Evolutionary conservation across 2,329 filamentous ascomycete genomes (phyloP), one percentile per base, ranked within the genome.

Genomic region (Fusarium aywerte): DNA sequence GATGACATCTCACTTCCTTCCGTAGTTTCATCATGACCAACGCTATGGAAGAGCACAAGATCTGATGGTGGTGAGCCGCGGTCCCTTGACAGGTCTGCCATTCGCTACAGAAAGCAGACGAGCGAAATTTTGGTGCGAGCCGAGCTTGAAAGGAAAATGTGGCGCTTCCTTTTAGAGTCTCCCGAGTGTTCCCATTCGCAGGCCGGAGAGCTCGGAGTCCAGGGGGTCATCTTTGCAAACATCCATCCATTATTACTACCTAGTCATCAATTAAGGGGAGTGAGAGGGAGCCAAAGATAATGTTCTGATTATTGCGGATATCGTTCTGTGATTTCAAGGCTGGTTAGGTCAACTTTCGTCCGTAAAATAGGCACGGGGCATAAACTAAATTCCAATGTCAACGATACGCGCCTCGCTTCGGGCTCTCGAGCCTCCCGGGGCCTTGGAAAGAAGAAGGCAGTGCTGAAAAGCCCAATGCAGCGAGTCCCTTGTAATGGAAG

Each of bases 181-280:
- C 73, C 69, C 71, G 69, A 49, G 63, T 47, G 55, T 65, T 73
- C 71, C 71, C 60, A 73, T 73, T 73, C 71, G 71, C 38, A 70
- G 69, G 52, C 69, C 71, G 71, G 69, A 73, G 58, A 59, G 66
- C 68, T 73, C 71, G 71, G 71, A 68, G 58, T 33, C 48, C 52
- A 62, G 61, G 65, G 66, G 45, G 47, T 25, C 33, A 23, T 54
- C 20, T 40, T 53, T 49, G 35, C 62, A 38, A 35, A 54, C 52
- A 52, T 40, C 48, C 52, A 52, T 40, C 48, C 43, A 60, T 55
- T 67, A 58, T 13, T 38, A 40, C 49, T 45, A 35, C 43, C 59
- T 56, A 43, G 65, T 62, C 47, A 54, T 40, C 36, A 23, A 55
- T 61, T 47, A 58, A 53, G 38, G n/a, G n/a, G 61, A 54, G 58